phyloP scores from a whole-genome alignment of 495 filamentous ascomycete species.

The Chaetomium cochliodes region DNA sequence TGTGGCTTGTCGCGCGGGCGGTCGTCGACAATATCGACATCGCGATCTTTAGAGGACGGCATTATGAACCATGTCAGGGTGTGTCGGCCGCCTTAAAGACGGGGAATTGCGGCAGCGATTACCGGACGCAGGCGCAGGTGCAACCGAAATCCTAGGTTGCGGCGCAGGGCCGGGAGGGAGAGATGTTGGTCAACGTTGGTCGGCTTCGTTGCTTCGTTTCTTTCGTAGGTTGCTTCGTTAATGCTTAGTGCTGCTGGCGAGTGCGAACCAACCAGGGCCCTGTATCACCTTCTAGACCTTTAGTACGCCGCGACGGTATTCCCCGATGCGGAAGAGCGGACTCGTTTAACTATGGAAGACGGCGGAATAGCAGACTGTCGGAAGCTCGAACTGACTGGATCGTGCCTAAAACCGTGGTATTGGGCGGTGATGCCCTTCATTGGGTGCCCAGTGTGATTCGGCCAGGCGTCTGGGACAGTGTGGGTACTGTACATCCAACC shows the following conservation, averaged over 20 bases:
- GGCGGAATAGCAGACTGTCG: neutral
- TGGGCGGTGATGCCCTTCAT: slow-evolving; percentile 17
- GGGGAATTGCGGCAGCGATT: slow-evolving; percentile 27
- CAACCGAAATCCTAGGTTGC: slow-evolving; percentile 9
- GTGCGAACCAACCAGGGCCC: slow-evolving; percentile 8
- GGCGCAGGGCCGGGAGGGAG: slow-evolving; percentile 10
- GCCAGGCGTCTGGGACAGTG: slow-evolving; percentile 1
- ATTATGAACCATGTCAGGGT: slow-evolving; percentile 45
- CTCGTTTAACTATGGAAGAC: neutral
- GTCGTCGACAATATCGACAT: slow-evolving; percentile 41
- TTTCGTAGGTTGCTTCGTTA: too few relatives aligned
- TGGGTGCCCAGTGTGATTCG: slow-evolving; percentile 19
- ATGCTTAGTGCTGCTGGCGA: too few relatives aligned
- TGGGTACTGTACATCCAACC: slow-evolving; percentile 7
- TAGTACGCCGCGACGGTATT: slow-evolving; percentile 2
- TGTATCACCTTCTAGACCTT: slow-evolving; percentile 1
- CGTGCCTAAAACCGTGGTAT: slow-evolving; percentile 9
- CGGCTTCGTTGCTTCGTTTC: neutral
- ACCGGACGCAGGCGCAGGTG: slow-evolving; percentile 6
- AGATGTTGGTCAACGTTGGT: slow-evolving; percentile 11
- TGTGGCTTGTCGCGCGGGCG: slow-evolving; percentile 44
- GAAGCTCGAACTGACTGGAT: slow-evolving; percentile 2
- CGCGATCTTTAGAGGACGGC: slow-evolving; percentile 48
- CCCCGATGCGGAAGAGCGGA: slow-evolving; percentile 3
- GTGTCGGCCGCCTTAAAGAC: slow-evolving; percentile 30